These are phyloP conservation scores for Medicago lupulina DNA, from an alignment of 306 rosid genomes.

Conservation along the genomic window DNA sequence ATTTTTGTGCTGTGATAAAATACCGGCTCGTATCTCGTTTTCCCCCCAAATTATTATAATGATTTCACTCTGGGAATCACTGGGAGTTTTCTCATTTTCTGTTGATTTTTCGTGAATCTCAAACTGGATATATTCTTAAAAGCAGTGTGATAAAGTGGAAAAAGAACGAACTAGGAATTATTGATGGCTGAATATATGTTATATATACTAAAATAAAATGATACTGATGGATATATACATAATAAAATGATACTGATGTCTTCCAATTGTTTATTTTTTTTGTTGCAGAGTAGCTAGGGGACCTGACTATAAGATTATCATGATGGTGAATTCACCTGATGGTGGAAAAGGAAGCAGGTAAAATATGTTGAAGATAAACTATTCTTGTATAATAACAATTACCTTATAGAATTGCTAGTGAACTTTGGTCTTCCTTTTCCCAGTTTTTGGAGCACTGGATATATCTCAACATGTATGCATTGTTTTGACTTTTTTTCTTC, in stretches of 20 bases:
- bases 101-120: background rate
- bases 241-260: conserved; percentile 15
- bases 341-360: conserved; percentile 64
- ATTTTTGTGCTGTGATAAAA: too few relatives aligned
- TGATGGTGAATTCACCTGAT: conserved; percentile 77
- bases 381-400: conserved; percentile 55
- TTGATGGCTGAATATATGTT: background rate
- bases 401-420: conserved; percentile 51
- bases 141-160: background rate
- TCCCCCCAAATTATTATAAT: too few relatives aligned
- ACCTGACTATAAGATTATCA: conserved; percentile 59
- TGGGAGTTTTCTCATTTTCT: background rate
- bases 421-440: conserved; percentile 45
- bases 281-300: conserved; percentile 75
- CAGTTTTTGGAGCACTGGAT: conserved; percentile 56
- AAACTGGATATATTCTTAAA: background rate
- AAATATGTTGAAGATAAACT: conserved; percentile 56
- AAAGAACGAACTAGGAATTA: background rate
- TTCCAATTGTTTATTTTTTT: conserved; percentile 7
- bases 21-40: too few relatives aligned
- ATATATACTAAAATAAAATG: background rate
- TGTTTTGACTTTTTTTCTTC: conserved; percentile 27
- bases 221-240: background rate
- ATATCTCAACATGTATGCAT: conserved; percentile 49
- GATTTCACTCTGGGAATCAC: too few relatives aligned